Conservation (phyloP, 306 rosid genomes). For the Purshia tridentata region DNA sequence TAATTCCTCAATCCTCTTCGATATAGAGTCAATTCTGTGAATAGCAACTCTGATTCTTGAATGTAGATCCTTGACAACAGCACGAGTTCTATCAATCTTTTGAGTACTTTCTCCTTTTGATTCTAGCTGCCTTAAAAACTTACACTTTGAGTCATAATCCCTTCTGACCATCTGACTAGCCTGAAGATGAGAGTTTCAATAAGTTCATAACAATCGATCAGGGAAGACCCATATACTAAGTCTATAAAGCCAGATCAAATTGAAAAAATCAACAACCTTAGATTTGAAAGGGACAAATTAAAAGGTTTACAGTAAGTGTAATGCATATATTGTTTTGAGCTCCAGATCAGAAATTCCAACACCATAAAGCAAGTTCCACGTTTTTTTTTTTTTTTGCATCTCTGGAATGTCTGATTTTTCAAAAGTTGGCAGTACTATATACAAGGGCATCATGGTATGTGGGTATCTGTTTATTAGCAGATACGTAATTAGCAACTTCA, state of each 20-base stretch:
- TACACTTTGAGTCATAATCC: slow-evolving; percentile 77
- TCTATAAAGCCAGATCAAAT: not conserved
- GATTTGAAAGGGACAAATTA: not conserved
- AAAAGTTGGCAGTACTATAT: not conserved
- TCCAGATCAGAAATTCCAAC: not conserved
- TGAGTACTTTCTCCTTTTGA: slow-evolving; percentile 55
- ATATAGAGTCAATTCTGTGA: slow-evolving; percentile 86
- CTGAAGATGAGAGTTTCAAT: slow-evolving; percentile 35
- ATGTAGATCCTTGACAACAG: slow-evolving; percentile 85
- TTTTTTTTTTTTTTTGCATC: not conserved
- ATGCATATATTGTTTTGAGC: not conserved
- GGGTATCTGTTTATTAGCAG: no score
- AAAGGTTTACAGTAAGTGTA: not conserved
- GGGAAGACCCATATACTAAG: not conserved
- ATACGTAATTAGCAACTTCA: no score
- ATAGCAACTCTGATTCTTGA: slow-evolving; percentile 84
- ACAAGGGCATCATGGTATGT: no score
- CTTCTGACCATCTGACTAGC: slow-evolving; percentile 84
- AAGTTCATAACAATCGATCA: not conserved
- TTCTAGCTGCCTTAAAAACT: slow-evolving; percentile 74
- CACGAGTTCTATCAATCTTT: slow-evolving; percentile 74
- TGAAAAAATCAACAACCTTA: not conserved
- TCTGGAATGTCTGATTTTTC: not conserved
- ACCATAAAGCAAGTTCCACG: not conserved
- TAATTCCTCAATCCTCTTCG: slow-evolving; percentile 83